phyloP scores from a whole-genome alignment of 2,329 filamentous ascomycete genomes.

The Davidsoniella neocaledoniae region DNA sequence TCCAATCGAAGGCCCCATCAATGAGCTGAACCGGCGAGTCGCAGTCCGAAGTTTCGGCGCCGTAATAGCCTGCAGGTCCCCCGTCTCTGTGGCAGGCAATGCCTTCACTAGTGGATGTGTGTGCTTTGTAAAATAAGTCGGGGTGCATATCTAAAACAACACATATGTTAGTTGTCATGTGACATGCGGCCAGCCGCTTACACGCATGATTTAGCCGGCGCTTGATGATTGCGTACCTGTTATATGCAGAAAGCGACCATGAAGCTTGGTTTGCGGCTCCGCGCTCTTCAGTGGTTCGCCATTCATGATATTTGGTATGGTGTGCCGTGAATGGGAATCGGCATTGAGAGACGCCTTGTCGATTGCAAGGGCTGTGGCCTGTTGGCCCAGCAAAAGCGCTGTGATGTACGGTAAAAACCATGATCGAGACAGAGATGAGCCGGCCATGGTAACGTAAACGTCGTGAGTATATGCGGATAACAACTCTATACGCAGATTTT shows the following conservation, averaged over 20 bases:
- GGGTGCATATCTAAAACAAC: constrained; percentile 63
- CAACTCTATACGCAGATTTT: neutral
- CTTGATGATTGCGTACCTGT: constrained; percentile 43
- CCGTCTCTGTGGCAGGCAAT: constrained; percentile 63
- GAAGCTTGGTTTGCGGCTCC: constrained; percentile 22
- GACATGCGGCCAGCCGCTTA: neutral
- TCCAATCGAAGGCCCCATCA: constrained; percentile 83
- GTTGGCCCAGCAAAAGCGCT: constrained; percentile 6
- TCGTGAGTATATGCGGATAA: neutral
- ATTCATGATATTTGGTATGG: too few species aligned
- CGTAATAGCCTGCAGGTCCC: constrained; percentile 65
- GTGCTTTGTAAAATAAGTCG: constrained; percentile 69
- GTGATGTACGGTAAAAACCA: constrained; percentile 4
- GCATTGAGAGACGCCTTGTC: neutral
- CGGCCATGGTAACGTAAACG: neutral
- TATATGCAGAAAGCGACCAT: constrained; percentile 72
- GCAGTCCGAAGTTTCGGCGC: constrained; percentile 75
- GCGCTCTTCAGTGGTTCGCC: too few species aligned
- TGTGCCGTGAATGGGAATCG: neutral
- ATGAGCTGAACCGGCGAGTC: constrained; percentile 68
- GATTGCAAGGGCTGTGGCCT: constrained; percentile 3
- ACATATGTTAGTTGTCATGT: constrained; percentile 5
- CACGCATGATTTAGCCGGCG: too few species aligned
- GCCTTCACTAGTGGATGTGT: constrained; percentile 52
- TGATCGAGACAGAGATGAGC: constrained; percentile 1